These are phyloP conservation scores for Rhizopogon vulgaris DNA, from an alignment of 768 basidiomycete genomes.

Conservation along the genomic window DNA sequence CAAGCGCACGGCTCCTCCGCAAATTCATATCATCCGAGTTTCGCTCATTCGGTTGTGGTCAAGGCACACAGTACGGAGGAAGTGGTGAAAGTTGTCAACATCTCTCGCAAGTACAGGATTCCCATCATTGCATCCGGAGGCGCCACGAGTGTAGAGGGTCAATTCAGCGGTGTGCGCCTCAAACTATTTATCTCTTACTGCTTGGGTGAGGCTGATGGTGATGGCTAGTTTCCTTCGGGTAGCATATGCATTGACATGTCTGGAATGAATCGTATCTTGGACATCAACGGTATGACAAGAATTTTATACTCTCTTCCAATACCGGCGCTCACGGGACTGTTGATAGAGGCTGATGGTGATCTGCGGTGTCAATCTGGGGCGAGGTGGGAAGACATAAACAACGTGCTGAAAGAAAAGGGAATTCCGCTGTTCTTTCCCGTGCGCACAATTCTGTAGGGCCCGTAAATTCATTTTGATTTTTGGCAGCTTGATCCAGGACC, in stretches of 20 bases:
- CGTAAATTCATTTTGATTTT: neutral
- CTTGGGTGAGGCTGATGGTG: neutral
- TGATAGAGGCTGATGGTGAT: constrained; percentile 65
- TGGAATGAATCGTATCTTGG: constrained; percentile 59
- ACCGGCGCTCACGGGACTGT: neutral
- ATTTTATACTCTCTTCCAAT: constrained; percentile 1
- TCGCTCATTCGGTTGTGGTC: constrained; percentile 52
- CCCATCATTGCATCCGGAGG: constrained; percentile 82
- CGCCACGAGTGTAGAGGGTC: constrained; percentile 84
- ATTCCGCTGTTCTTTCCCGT: constrained; percentile 88
- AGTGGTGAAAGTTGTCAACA: constrained; percentile 73
- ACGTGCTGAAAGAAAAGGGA: constrained; percentile 55
- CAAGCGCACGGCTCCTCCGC: constrained; percentile 59
- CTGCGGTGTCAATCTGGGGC: constrained; percentile 71
- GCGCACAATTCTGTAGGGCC: constrained; percentile 14
- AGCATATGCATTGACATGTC: constrained; percentile 66
- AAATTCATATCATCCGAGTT: constrained; percentile 60
- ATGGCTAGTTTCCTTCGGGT: constrained; percentile 35
- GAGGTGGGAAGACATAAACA: constrained; percentile 76
- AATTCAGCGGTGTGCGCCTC: constrained; percentile 63
- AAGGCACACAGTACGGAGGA: constrained; percentile 68
- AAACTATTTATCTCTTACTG: neutral
- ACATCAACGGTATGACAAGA: constrained; percentile 40
- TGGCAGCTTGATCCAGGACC: constrained; percentile 65
- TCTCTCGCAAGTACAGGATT: constrained; percentile 65